Base-by-base conservation (phyloP, 371 early-diverging fungal species). In the Dichotomocladium elegans region DNA sequence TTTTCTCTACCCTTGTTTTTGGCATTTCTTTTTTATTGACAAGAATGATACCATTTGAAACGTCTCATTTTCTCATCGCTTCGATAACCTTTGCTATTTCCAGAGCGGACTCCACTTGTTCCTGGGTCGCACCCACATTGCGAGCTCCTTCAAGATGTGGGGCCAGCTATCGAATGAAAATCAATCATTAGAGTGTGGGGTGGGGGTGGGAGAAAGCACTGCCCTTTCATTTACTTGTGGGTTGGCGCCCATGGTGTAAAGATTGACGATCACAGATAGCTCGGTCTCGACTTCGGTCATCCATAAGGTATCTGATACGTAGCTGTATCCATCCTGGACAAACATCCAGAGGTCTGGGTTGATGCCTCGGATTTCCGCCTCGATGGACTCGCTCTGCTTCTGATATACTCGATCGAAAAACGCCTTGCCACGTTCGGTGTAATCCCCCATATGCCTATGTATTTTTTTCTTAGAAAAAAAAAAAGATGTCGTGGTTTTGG, bases 91-190 rank as follows among this genome's bases (percentile, higher is more conserved):
- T n/a, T 24, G 28, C 47, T 19, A 46, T 46, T 5, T 30, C n/a
- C 14, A 46, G 47, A 10, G 1, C 47, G 3, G 47, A 46, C 17
- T 46, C 15, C 22, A 27, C 47, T 27, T 27, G 47, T 46, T 46
- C 29, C 31, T 29, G 14, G 14, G 47, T 12, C 9, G 6, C 47
- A 46, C 47, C 28, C 15, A 46, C 47, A 19, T 46, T 46, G 11
- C 8, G 47, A 30, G 22, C 47, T 26, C 47, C 47, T 46, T 46
- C 30, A 28, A 46, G 47, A 46, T 46, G 28, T 19, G 26, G 14
- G 15, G 22, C 28, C 26, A 46, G 22, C 47, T 27, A 30, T 28
- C 21, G 21, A 7, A 22, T n/a, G n/a, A n/a, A n/a, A n/a, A n/a
- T n/a, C n/a, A n/a, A n/a, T n/a, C n/a, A n/a, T n/a, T n/a, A n/a